Conservation (phyloP, 352 stramenopile species). For the Paralagenidium karlingii region DNA sequence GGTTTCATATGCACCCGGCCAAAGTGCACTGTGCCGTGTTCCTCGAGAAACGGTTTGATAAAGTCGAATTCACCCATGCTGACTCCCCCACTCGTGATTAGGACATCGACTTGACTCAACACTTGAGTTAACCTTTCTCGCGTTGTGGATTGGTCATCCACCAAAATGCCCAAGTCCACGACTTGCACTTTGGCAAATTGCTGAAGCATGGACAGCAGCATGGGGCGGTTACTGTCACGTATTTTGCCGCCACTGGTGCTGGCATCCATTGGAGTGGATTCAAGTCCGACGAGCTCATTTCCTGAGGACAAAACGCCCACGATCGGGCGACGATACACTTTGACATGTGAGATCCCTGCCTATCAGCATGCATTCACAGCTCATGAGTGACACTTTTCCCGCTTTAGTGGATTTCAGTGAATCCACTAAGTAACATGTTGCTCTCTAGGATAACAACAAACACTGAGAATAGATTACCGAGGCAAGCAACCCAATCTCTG, state of each 20-base stretch:
- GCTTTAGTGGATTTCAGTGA: too few species aligned
- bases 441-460: too few species aligned
- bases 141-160: conserved; percentile 41
- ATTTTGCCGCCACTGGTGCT: conserved; percentile 64
- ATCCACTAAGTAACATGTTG: too few species aligned
- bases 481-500: conserved; percentile 86
- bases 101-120: conserved; percentile 68
- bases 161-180: conserved; percentile 60
- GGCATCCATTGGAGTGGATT: too few species aligned
- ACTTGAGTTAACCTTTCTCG: too few species aligned
- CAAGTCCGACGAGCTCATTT: conserved; percentile 90
- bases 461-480: too few species aligned
- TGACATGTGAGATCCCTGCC: conserved; percentile 59
- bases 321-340: conserved; percentile 48
- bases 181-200: conserved; percentile 31
- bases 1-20: conserved; percentile 95
- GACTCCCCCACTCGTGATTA: conserved; percentile 93
- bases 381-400: too few species aligned
- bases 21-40: conserved; percentile 88
- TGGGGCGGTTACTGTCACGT: conserved; percentile 91
- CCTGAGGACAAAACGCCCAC: conserved; percentile 93
- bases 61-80: conserved; percentile 93
- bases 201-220: conserved; percentile 68
- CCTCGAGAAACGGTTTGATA: conserved; percentile 85
- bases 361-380: too few species aligned